Evolutionary conservation across 805 yeast genomes (phyloP).

Genomic region (Metschnikowia reukaufii): DNA sequence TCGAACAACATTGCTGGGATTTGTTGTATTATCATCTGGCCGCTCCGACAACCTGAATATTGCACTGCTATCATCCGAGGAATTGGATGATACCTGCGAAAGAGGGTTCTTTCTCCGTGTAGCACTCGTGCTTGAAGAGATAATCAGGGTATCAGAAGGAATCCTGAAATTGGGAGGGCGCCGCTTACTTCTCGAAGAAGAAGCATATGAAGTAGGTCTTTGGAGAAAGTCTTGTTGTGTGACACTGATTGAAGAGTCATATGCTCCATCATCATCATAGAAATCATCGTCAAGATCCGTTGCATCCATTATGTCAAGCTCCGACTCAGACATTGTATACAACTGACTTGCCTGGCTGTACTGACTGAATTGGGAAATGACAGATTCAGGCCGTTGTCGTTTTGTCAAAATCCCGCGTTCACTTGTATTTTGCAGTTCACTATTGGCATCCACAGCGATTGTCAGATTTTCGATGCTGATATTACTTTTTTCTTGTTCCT

Average conservation of each 20-base stretch:
- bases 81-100: constrained; percentile 37
- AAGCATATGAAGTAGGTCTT: constrained; percentile 17
- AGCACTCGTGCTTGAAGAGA: constrained; percentile 30
- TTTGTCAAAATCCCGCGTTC: constrained; percentile 5
- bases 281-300: constrained; percentile 39
- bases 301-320: constrained; percentile 39
- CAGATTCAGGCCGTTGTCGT: constrained; percentile 38
- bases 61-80: constrained; percentile 36
- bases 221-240: constrained; percentile 29
- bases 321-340: constrained; percentile 44
- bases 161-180: constrained; percentile 36
- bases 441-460: background rate
- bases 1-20: background rate
- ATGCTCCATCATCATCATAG: constrained; percentile 35
- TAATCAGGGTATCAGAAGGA: constrained; percentile 38
- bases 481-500: background rate
- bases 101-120: constrained; percentile 30
- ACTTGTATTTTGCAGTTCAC: background rate
- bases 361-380: constrained; percentile 42
- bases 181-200: constrained; percentile 18
- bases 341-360: constrained; percentile 42
- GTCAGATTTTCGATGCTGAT: background rate
- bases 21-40: constrained; percentile 8
- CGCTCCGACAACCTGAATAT: constrained; percentile 12
- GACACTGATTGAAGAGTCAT: constrained; percentile 39